These are phyloP conservation scores for Cutaneotrichosporon dermatis DNA, from an alignment of 1,284 basidiomycete species.

Conservation along the genomic window DNA sequence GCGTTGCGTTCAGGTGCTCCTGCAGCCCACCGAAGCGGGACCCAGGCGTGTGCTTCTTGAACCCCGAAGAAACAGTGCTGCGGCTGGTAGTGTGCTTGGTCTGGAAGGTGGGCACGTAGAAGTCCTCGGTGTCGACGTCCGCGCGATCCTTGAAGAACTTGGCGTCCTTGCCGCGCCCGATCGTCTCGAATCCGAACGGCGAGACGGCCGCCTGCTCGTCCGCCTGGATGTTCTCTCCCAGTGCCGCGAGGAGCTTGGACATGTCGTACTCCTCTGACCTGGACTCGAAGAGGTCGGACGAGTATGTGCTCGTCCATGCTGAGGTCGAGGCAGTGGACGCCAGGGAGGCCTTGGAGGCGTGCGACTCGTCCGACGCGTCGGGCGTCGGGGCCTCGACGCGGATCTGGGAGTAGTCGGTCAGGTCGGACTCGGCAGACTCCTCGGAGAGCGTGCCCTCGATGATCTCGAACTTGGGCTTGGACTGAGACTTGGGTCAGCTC, in stretches of 20 bases:
- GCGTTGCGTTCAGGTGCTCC: too few species aligned
- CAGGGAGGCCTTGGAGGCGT: too few species aligned
- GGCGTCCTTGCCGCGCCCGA: neutral
- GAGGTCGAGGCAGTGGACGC: neutral
- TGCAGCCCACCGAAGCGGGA: too few species aligned
- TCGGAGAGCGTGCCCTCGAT: neutral
- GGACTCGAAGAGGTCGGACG: neutral
- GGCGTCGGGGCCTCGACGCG: neutral
- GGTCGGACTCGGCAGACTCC: neutral
- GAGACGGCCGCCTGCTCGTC: neutral
- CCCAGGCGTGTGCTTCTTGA: too few species aligned
- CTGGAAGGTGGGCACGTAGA: slow-evolving; percentile 5
- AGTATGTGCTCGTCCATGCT: neutral
- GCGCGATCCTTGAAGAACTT: neutral
- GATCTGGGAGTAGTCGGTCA: neutral
- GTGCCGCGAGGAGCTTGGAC: neutral
- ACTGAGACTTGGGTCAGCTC: neutral
- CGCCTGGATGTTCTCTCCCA: neutral
- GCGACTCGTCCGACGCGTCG: neutral
- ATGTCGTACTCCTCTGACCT: slow-evolving; percentile 4
- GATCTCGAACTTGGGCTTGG: neutral
- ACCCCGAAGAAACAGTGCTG: neutral
- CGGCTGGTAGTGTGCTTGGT: neutral
- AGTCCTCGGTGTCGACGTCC: slow-evolving; percentile 1
- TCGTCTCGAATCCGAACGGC: slow-evolving; percentile 1